phyloP scores from a whole-genome alignment of 208 protist species.

The Tritrichomonas foetus region DNA sequence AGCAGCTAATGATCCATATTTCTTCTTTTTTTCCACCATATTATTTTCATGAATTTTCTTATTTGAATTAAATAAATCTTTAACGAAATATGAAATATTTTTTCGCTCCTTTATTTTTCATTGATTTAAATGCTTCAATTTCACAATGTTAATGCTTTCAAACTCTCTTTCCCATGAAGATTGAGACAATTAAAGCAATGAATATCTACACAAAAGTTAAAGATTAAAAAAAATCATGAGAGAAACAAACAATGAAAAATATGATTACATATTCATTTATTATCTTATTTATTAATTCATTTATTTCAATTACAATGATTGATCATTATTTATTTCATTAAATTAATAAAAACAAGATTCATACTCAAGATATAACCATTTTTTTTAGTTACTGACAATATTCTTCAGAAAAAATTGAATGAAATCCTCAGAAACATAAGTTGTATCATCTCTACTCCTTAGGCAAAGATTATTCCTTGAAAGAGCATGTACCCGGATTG shows the following conservation, averaged over 20 bases:
- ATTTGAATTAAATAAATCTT: too few relatives aligned
- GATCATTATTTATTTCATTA: background rate
- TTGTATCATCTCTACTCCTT: background rate
- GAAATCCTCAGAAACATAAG: background rate
- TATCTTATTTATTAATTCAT: background rate
- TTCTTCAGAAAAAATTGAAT: background rate
- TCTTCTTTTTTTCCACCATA: too few relatives aligned
- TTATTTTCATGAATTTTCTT: too few relatives aligned
- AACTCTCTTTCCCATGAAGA: background rate
- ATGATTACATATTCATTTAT: background rate
- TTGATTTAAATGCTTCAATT: background rate
- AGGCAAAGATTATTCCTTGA: background rate
- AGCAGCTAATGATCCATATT: too few relatives aligned
- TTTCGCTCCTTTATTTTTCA: background rate
- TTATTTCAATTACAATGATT: background rate
- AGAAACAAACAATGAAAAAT: background rate
- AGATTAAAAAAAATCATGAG: background rate
- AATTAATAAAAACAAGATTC: too few relatives aligned
- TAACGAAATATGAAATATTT: background rate
- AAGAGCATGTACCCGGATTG: background rate
- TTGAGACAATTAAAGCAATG: background rate
- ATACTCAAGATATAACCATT: too few relatives aligned
- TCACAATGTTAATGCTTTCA: background rate
- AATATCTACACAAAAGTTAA: background rate
- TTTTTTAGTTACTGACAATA: background rate